These are phyloP conservation scores for Talaromyces sp. DNA, from an alignment of 2,329 filamentous ascomycete species.

Conservation along the genomic window DNA sequence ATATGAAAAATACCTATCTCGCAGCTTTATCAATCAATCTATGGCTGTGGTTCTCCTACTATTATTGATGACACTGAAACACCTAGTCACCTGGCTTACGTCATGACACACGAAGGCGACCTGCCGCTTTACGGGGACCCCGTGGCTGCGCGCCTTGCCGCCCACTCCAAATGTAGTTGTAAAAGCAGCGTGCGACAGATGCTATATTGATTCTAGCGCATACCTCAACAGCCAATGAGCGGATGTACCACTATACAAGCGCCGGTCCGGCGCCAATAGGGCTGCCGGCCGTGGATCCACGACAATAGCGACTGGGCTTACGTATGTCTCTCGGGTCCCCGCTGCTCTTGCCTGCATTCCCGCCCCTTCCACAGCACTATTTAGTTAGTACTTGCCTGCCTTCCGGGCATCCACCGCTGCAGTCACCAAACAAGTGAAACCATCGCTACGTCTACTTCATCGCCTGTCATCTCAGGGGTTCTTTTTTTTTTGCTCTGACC, in stretches of 20 bases:
- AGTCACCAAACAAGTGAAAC: not conserved
- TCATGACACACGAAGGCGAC: not conserved
- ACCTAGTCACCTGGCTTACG: not conserved
- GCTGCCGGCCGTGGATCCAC: not conserved
- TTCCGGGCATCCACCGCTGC: not conserved
- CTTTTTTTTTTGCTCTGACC: not conserved
- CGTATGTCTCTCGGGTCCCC: conserved; percentile 5
- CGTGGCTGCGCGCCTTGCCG: not conserved
- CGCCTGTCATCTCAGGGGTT: not conserved
- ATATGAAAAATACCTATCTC: not conserved
- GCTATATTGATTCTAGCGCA: not conserved
- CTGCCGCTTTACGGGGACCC: not conserved
- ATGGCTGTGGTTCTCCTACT: too few relatives aligned
- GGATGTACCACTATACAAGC: not conserved
- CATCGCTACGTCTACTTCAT: not conserved
- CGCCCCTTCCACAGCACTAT: not conserved
- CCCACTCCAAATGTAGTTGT: not conserved
- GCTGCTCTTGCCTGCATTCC: not conserved
- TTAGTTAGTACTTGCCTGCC: not conserved
- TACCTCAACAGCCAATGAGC: not conserved
- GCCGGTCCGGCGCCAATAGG: not conserved
- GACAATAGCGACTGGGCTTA: not conserved
- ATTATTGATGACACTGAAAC: not conserved
- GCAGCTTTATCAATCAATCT: not conserved
- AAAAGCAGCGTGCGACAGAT: not conserved